Percentiles rank a stretch among this genome's conserved stretches.
Conservation (phyloP, 805 yeast species). For the Metschnikowia cerradonensis region DNA sequence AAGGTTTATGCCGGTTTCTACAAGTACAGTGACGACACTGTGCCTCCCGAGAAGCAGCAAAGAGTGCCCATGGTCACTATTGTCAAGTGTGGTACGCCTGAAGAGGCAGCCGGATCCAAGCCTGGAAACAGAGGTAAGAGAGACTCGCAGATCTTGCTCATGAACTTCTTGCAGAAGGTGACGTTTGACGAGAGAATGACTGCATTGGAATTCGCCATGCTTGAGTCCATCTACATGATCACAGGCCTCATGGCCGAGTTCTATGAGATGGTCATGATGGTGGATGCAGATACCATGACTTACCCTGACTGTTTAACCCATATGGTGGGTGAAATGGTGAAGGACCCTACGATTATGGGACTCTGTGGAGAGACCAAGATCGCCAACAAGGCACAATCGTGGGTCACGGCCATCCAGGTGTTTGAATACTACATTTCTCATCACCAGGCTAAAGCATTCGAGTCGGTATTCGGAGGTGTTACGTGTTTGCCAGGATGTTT, state of each 20-base stretch:
- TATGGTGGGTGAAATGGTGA: constrained; percentile 86
- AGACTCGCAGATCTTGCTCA: constrained; percentile 85
- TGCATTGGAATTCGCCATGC: constrained; percentile 74
- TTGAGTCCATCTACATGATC: constrained; percentile 70
- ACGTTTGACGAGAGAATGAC: constrained; percentile 95
- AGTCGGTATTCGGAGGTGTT: constrained; percentile 91
- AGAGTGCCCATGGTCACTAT: constrained; percentile 74
- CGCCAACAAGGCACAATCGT: constrained; percentile 72
- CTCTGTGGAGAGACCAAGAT: constrained; percentile 93
- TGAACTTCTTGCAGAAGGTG: constrained; percentile 84
- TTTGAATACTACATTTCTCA: constrained; percentile 91
- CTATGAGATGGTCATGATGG: constrained; percentile 84
- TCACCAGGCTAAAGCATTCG: constrained; percentile 92
- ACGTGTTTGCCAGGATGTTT: constrained; percentile 96
- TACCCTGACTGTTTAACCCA: constrained; percentile 85
- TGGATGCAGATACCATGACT: constrained; percentile 90
- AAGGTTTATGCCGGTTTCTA: constrained; percentile 94
- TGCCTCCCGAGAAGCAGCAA: constrained; percentile 78
- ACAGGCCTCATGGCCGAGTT: constrained; percentile 82
- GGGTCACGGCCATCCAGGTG: constrained; percentile 93
- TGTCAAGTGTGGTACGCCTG: constrained; percentile 87
- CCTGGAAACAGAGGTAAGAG: constrained; percentile 97
- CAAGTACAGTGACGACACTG: constrained; percentile 71
- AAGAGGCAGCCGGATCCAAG: constrained; percentile 56
- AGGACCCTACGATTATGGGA: constrained; percentile 85